Evolutionary conservation across 2,329 filamentous ascomycete species (phyloP).

Genomic region (Trichoderma simmonsii): DNA sequence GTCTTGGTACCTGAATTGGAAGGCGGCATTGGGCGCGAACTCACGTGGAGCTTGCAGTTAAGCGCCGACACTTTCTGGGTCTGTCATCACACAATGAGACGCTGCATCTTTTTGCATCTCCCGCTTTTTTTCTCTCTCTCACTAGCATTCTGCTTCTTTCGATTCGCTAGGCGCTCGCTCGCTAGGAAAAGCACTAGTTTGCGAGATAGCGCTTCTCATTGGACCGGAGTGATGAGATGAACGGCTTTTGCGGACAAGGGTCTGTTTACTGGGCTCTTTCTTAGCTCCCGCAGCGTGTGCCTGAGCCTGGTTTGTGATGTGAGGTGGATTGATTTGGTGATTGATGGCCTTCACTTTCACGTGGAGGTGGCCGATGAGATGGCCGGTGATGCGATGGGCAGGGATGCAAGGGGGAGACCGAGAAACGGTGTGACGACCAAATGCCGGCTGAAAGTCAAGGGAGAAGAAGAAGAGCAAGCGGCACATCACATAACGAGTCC

Average conservation of each 20-base stretch:
- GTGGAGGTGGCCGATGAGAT: conserved; percentile 1
- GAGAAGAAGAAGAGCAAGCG: neutral
- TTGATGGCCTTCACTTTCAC: neutral
- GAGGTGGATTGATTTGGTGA: neutral
- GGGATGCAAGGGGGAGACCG: neutral
- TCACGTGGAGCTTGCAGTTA: conserved; percentile 2
- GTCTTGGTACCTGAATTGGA: neutral
- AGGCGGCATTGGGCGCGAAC: neutral
- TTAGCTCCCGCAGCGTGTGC: neutral
- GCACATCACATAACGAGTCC: neutral
- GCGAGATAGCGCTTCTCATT: neutral
- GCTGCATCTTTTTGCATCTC: neutral
- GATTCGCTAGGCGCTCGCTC: conserved; percentile 3
- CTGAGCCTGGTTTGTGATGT: neutral
- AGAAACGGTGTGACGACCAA: neutral
- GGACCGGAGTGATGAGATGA: neutral
- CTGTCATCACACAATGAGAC: conserved; percentile 10
- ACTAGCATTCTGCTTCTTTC: neutral
- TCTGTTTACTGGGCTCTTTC: neutral
- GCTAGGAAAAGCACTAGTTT: neutral
- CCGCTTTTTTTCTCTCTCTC: neutral
- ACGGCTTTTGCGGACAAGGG: neutral
- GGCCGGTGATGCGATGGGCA: neutral
- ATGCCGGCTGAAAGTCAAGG: neutral
- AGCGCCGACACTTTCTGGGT: conserved; percentile 4